Base-by-base conservation (phyloP, 148 eudicot species). In the Fagopyrum esculentum region DNA sequence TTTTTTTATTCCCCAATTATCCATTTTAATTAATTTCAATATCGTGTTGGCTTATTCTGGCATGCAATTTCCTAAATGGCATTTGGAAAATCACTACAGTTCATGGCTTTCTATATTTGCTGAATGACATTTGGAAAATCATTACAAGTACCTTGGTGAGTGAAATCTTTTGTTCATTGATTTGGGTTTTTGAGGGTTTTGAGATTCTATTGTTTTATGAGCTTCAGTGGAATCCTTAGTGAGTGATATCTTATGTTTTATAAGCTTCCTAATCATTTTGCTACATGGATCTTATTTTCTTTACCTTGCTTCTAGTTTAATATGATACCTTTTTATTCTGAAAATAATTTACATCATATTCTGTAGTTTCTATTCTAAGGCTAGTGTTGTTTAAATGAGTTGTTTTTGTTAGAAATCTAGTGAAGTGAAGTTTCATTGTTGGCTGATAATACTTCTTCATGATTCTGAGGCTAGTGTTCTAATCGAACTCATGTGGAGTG, bases 141-240 rank as follows among this genome's bases (percentile, higher is more conserved):
- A 22, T 22, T 22, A 22, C 26, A 22, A 22, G 26, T 22, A 22
- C 26, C 26, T 22, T 22, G 26, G 26, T 22, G 26, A 22, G 26
- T 71, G 26, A 17, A 45, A 2, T 71, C 29, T 16, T 45, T 1
- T 45, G 46, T 68, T 68, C 2, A 30, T 45, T 17, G 2, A 8
- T 13, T 69, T 16, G 50, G 83, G 57, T 78, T 84, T 81, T 51
- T 64, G 17, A 64, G 70, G 45, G 6, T 35, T 35, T 11, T n/a
- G 70, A 35, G 70, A 35, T 64, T 61, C 43, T 61, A 43, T 61
- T 26, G 44, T 43, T 61, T 40, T 48, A 73, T 22, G 26, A 22
- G 26, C 26, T 22, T 22, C 26, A 22, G 26, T 22, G 26, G 26
- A 0, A 22, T 22, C 56, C 54, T 48, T 77, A 44, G 54, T 73